A percentile compares a stretch with the other conserved stretches of the same genome.
These are phyloP conservation scores for Hebeloma cylindrosporum DNA, from an alignment of 768 basidiomycete species.

Conservation along the genomic window DNA sequence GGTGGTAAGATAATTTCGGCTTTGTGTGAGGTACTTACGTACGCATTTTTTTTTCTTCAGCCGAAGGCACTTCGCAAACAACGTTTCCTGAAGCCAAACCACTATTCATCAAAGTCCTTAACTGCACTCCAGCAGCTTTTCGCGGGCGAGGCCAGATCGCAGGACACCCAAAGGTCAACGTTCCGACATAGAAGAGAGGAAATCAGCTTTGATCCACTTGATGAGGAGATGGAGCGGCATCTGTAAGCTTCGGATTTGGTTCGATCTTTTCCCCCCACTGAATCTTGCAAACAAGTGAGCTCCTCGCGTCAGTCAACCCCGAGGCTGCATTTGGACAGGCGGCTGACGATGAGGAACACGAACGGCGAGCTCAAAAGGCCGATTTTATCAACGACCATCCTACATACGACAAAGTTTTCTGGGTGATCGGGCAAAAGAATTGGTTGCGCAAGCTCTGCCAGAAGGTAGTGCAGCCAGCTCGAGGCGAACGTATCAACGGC, in stretches of 20 bases:
- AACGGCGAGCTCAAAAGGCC: conserved; percentile 72
- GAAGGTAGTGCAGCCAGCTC: conserved; percentile 75
- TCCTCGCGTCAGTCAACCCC: conserved; percentile 64
- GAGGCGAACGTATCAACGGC: conserved; percentile 89
- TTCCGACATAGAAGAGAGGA: conserved; percentile 44
- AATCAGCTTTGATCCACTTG: conserved; percentile 32
- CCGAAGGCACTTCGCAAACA: conserved; percentile 27
- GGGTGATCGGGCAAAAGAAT: conserved; percentile 84
- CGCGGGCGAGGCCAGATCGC: conserved; percentile 48
- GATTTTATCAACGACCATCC: conserved; percentile 91
- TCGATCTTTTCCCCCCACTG: not conserved
- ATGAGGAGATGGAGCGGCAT: conserved; percentile 71
- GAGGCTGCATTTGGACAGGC: conserved; percentile 51
- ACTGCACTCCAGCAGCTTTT: conserved; percentile 66
- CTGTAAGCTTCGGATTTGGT: conserved; percentile 46
- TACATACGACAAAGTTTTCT: conserved; percentile 86
- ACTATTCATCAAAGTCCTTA: conserved; percentile 58
- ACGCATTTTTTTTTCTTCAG: not conserved
- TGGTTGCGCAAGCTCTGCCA: conserved; percentile 75
- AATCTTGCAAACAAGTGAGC: conserved; percentile 47
- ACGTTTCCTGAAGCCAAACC: conserved; percentile 39
- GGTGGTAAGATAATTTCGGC: conserved; percentile 12
- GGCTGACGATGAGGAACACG: conserved; percentile 59
- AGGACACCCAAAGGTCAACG: conserved; percentile 61
- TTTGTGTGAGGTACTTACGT: not conserved